A percentile compares a stretch with the other conserved stretches of the same genome.
Conservation (phyloP, 139 green algal species). For the Picochlorum sp. region DNA sequence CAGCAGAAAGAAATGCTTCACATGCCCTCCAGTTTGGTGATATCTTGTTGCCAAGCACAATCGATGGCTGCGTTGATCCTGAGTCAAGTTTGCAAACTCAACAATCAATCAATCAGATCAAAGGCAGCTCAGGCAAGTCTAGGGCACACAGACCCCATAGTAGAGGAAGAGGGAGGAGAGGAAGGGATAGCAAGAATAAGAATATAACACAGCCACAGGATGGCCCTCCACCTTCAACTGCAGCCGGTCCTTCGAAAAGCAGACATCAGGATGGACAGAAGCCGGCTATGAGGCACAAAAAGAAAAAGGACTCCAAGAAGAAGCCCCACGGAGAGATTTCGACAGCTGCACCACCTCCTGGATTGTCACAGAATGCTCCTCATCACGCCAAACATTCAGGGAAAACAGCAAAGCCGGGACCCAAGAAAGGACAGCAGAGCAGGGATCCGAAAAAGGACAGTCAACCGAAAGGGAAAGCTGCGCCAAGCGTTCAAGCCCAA, state of each 20-base stretch:
- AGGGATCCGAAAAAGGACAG: no score
- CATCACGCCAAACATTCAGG: no score
- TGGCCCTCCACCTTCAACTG: neutral
- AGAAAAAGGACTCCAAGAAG: no score
- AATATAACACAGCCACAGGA: neutral
- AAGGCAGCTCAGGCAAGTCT: neutral
- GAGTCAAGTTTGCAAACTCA: neutral
- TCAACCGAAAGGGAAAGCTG: no score
- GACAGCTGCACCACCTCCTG: no score
- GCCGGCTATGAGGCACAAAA: no score
- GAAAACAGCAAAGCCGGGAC: no score
- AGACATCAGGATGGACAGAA: no score
- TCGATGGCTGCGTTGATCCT: constrained; percentile 25
- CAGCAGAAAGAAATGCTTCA: neutral
- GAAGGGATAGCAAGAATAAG: neutral
- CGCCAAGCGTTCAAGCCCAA: no score
- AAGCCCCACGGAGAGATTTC: no score
- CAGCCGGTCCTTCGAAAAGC: neutral
- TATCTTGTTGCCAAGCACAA: constrained; percentile 21
- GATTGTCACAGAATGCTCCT: no score
- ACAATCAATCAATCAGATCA: neutral
- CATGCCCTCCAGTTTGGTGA: constrained; percentile 7
- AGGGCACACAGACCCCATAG: neutral
- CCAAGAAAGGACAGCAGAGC: no score
- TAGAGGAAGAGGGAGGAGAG: constrained; percentile 1